Conservation (phyloP, 2,329 filamentous ascomycete species). For the Rhynchosporium agropyri region DNA sequence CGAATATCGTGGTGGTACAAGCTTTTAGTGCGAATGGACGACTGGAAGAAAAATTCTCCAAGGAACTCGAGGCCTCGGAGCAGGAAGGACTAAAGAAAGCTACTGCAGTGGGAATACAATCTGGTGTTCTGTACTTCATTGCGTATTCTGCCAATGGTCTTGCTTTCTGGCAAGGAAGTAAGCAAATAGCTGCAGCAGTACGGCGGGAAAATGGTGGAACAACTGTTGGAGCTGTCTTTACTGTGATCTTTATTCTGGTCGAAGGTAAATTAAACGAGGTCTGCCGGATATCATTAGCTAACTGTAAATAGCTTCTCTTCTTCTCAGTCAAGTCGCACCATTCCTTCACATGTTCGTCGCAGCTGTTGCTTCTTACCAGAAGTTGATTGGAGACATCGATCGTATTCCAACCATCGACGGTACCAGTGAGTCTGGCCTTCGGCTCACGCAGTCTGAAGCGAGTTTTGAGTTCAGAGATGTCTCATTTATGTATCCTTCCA, state of each 20-base stretch:
- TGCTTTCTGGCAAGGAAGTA: slow-evolving; percentile 60
- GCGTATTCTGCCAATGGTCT: slow-evolving; percentile 53
- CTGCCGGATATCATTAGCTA: neutral
- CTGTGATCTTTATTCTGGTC: slow-evolving; percentile 55
- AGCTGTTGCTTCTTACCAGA: slow-evolving; percentile 60
- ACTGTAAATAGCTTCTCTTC: slow-evolving; percentile 47
- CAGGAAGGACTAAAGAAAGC: slow-evolving; percentile 53
- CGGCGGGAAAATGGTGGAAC: slow-evolving; percentile 19
- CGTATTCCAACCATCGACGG: slow-evolving; percentile 32
- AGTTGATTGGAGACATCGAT: slow-evolving; percentile 46
- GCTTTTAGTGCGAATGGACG: slow-evolving; percentile 54
- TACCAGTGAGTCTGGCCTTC: slow-evolving; percentile 20
- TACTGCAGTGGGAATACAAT: slow-evolving; percentile 51
- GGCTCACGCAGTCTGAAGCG: slow-evolving; percentile 31
- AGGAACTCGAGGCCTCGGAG: slow-evolving; percentile 47
- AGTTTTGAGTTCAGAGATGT: slow-evolving; percentile 44
- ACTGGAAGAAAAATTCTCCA: slow-evolving; percentile 53
- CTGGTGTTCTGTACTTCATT: slow-evolving; percentile 47
- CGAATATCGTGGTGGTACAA: slow-evolving; percentile 54
- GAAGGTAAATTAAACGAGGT: slow-evolving; percentile 46
- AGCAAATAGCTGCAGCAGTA: slow-evolving; percentile 48
- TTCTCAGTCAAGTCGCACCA: slow-evolving; percentile 64
- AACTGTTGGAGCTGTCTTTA: slow-evolving; percentile 47
- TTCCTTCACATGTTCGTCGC: slow-evolving; percentile 63
- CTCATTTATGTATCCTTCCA: slow-evolving; percentile 42